Conservation (phyloP, 78 protist genomes). For the Protostelium mycophagum region DNA sequence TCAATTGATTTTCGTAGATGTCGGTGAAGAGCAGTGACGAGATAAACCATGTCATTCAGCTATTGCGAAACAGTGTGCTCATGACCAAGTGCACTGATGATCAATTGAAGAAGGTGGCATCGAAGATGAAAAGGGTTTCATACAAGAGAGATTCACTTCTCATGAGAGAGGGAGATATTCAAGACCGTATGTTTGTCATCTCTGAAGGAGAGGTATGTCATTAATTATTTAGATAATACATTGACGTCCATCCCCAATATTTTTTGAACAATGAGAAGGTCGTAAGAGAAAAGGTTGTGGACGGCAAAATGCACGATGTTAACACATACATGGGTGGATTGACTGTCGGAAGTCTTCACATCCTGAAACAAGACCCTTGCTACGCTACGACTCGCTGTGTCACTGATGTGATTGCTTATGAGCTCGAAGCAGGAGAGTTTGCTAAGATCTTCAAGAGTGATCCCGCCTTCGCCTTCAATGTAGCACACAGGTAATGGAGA, state of each 20-base stretch:
- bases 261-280: neutral
- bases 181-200: neutral
- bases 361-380: neutral
- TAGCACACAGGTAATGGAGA: neutral
- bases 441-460: neutral
- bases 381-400: neutral
- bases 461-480: neutral
- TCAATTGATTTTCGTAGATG: no score
- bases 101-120: neutral
- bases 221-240: neutral
- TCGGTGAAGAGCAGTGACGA: neutral
- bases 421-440: neutral
- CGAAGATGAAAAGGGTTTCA: neutral
- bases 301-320: neutral
- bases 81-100: neutral
- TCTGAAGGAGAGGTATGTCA: neutral
- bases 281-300: neutral
- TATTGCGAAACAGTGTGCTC: neutral
- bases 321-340: neutral
- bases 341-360: neutral
- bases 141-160: neutral
- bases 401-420: neutral
- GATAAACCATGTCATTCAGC: neutral
- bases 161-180: neutral
- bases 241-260: no score